phyloP scores from a whole-genome alignment of 75 land plant species.

The Gnetum montanum region DNA sequence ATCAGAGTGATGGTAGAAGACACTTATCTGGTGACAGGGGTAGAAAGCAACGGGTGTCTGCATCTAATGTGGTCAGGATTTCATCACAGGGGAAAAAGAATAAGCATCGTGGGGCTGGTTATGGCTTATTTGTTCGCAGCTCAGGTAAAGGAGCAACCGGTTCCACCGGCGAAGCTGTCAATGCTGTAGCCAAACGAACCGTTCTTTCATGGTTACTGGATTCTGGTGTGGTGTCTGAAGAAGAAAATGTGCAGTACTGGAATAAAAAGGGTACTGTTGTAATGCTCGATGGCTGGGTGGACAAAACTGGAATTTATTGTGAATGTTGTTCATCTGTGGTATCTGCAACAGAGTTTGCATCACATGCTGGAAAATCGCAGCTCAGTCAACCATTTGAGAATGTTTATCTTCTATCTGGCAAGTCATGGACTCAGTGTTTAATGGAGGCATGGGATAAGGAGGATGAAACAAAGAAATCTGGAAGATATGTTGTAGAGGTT shows the following conservation, averaged over 20 bases:
- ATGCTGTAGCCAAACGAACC: constrained; percentile 41
- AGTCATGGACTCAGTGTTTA: constrained; percentile 57
- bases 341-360: constrained; percentile 54
- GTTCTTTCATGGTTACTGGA: constrained; percentile 76
- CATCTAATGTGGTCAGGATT: not conserved
- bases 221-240: constrained; percentile 35
- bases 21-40: constrained; percentile 2
- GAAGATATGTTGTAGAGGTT: constrained; percentile 26
- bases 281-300: constrained; percentile 54
- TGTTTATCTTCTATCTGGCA: constrained; percentile 36
- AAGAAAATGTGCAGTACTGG: constrained; percentile 56
- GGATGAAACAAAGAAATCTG: constrained; percentile 20
- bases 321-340: constrained; percentile 66
- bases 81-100: constrained; percentile 4
- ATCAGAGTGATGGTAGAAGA: too few relatives aligned
- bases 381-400: constrained; percentile 49
- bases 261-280: constrained; percentile 25
- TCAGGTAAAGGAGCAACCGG: constrained; percentile 17
- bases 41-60: constrained; percentile 1
- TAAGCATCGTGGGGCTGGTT: constrained; percentile 6
- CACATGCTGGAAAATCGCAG: constrained; percentile 65
- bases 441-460: constrained; percentile 60
- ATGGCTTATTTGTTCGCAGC: constrained; percentile 35
- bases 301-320: constrained; percentile 69
- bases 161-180: constrained; percentile 20